Percentiles rank a stretch among this genome's conserved stretches.
These are phyloP conservation scores for Hypoxylon sp. DNA, from an alignment of 2,329 filamentous ascomycete species.

Conservation along the genomic window DNA sequence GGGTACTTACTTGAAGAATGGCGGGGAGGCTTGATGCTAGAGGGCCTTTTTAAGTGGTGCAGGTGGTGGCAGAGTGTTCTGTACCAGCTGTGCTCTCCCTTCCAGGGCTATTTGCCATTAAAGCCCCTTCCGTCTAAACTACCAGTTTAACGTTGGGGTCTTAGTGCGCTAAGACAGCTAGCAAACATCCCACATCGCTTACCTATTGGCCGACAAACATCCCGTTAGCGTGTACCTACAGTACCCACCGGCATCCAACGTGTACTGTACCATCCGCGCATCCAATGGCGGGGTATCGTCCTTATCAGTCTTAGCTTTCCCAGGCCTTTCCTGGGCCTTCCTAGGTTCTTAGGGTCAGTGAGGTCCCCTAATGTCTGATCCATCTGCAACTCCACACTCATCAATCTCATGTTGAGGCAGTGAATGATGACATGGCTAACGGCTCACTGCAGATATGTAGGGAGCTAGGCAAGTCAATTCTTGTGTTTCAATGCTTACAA, in stretches of 20 bases:
- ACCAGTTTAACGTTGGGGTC: constrained; percentile 3
- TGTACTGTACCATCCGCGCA: constrained; percentile 34
- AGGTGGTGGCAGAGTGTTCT: not conserved
- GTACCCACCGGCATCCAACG: constrained; percentile 20
- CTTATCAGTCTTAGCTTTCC: constrained; percentile 39
- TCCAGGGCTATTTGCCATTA: not conserved
- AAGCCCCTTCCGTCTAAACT: constrained; percentile 5
- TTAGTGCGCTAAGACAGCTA: constrained; percentile 4
- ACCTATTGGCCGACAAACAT: constrained; percentile 13
- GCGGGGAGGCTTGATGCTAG: no score
- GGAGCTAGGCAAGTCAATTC: constrained; percentile 38
- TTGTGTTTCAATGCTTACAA: constrained; percentile 37
- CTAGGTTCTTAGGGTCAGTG: constrained; percentile 1
- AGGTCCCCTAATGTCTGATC: constrained; percentile 28
- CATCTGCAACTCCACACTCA: constrained; percentile 37
- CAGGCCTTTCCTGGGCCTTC: not conserved
- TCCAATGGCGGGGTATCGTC: constrained; percentile 42
- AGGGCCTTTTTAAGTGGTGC: no score
- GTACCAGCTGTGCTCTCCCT: not conserved
- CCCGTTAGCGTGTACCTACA: constrained; percentile 8
- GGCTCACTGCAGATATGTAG: constrained; percentile 43
- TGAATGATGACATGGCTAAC: constrained; percentile 39
- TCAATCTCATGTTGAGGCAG: constrained; percentile 43
- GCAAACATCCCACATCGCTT: constrained; percentile 16
- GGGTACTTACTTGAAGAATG: constrained; percentile 30